Conservation (phyloP, 1,139 yeast genomes). For the Suhomyces anneliseae region DNA sequence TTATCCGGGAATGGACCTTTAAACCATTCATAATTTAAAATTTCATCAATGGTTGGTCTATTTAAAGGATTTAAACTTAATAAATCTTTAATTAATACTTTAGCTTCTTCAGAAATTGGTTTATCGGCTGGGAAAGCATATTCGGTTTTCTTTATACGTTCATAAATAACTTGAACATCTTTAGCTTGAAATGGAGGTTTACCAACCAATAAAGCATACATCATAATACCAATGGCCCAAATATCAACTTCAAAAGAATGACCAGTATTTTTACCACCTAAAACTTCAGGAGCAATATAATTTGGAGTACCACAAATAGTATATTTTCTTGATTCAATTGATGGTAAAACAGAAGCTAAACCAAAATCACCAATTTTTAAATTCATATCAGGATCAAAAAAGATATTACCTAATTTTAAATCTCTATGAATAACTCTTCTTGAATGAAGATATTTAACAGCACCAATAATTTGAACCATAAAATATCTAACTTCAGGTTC, state of each 20-base stretch:
- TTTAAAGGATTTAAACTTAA: constrained; percentile 75
- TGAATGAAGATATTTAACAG: constrained; percentile 86
- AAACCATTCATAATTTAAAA: constrained; percentile 82
- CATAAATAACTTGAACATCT: constrained; percentile 91
- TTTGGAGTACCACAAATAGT: constrained; percentile 98
- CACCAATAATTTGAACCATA: constrained; percentile 92
- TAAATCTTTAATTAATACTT: constrained; percentile 65
- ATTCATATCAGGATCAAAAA: constrained; percentile 89
- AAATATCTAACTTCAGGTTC: constrained; percentile 92
- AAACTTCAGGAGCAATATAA: constrained; percentile 95
- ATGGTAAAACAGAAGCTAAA: constrained; percentile 81
- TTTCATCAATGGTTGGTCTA: constrained; percentile 80
- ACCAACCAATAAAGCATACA: constrained; percentile 86
- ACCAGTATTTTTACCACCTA: constrained; percentile 84
- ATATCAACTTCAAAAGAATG: constrained; percentile 93
- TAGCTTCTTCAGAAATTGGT: constrained; percentile 70
- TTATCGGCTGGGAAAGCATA: constrained; percentile 77
- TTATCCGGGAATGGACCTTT: constrained; percentile 80
- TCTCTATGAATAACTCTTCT: constrained; percentile 96
- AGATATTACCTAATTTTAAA: constrained; percentile 89
- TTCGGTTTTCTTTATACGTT: constrained; percentile 82
- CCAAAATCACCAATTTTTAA: constrained; percentile 97
- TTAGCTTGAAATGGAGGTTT: constrained; percentile 98
- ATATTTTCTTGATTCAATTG: constrained; percentile 69
- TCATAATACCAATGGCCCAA: constrained; percentile 97